These are phyloP conservation scores for Raffaelea albimanens DNA, from an alignment of 2,329 filamentous ascomycete genomes.

Conservation along the genomic window DNA sequence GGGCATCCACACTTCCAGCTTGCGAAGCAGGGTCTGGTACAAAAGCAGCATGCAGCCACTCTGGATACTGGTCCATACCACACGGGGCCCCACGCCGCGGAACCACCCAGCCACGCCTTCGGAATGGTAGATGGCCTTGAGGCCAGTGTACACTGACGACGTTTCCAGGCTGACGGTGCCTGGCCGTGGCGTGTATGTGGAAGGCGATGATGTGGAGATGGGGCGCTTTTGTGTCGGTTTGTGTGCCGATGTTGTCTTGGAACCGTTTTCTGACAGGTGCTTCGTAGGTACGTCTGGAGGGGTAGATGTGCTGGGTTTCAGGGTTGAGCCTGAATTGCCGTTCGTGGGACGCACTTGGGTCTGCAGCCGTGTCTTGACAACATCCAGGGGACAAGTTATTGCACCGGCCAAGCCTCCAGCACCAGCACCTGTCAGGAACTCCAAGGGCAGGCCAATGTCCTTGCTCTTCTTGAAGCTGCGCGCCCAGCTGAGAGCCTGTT, in stretches of 20 bases:
- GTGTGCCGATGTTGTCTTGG: constrained; percentile 14
- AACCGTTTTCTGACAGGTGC: constrained; percentile 11
- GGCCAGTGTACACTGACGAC: constrained; percentile 75
- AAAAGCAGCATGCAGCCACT: constrained; percentile 93
- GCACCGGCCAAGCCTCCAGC: constrained; percentile 90
- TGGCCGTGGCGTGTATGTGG: constrained; percentile 69
- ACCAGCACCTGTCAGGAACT: constrained; percentile 79
- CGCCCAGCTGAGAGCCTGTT: constrained; percentile 80
- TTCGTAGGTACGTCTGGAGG: constrained; percentile 7
- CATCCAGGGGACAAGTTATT: constrained; percentile 90
- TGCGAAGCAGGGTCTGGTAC: constrained; percentile 78
- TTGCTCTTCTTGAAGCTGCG: constrained; percentile 67
- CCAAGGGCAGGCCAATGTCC: constrained; percentile 76
- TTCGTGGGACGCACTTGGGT: constrained; percentile 56
- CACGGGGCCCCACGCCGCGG: constrained; percentile 82
- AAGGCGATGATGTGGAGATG: constrained; percentile 86
- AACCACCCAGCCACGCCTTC: constrained; percentile 90
- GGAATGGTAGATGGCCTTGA: constrained; percentile 79
- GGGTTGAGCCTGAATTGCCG: constrained; percentile 1
- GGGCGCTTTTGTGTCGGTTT: constrained; percentile 48
- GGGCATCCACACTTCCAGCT: constrained; percentile 51
- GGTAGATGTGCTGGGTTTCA: constrained; percentile 3
- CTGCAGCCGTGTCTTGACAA: constrained; percentile 94
- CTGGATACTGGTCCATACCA: constrained; percentile 96
- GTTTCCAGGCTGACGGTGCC: constrained; percentile 77